phyloP scores from a whole-genome alignment of 139 green algal genomes.

The Chlamydomonas urium region DNA sequence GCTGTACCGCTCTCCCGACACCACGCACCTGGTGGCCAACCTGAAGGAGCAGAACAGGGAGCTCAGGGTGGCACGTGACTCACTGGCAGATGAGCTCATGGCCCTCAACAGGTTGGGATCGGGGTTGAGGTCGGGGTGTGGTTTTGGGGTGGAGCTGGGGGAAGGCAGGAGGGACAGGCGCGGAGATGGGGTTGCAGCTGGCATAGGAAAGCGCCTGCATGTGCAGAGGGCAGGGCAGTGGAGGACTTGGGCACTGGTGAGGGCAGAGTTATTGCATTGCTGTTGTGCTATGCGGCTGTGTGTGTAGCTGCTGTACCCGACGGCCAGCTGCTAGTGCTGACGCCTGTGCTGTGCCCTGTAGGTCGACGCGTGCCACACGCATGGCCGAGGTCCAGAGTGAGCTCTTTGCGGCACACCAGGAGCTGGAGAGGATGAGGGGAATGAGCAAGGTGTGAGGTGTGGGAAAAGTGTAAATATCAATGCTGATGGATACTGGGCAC shows the following conservation, averaged over 20 bases:
- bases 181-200: no score
- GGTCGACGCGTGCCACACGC: not conserved
- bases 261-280: not conserved
- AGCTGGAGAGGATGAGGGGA: not conserved
- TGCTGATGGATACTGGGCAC: no score
- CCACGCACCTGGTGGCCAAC: constrained; percentile 17
- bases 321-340: not conserved
- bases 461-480: no score
- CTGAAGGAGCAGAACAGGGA: constrained; percentile 22
- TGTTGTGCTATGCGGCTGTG: not conserved
- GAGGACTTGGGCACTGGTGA: not conserved
- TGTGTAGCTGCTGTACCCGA: no score
- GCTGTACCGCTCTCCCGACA: constrained; percentile 29
- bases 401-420: constrained; percentile 1
- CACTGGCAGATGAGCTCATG: constrained; percentile 9
- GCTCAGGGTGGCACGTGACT: constrained; percentile 1
- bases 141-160: no score
- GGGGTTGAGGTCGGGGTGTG: not conserved
- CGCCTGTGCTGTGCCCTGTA: constrained; percentile 1
- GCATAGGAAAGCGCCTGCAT: no score
- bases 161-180: no score
- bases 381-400: constrained; percentile 11
- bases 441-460: constrained; percentile 4
- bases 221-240: no score
- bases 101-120: no score